A percentile compares a stretch with the other conserved stretches of the same genome.
phyloP scores from a whole-genome alignment of 176 grass and related monocot species.

The Eleusine indica region DNA sequence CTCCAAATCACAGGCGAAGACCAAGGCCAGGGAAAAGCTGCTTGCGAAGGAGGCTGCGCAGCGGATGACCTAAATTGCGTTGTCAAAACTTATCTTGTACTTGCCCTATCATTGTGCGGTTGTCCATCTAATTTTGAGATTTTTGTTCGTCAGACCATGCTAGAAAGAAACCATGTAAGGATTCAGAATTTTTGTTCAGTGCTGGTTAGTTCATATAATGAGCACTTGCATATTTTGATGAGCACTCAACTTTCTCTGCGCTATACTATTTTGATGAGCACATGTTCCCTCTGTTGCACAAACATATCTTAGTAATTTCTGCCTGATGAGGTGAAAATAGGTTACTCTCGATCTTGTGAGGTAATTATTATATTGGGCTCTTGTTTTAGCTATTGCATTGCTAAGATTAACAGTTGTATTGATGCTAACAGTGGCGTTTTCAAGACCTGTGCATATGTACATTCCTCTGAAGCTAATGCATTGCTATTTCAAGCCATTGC shows the following conservation, averaged over 20 bases:
- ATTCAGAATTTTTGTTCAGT: constrained; percentile 8
- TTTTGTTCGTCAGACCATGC: constrained; percentile 30
- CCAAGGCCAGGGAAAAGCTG: constrained; percentile 56
- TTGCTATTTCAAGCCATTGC: too few relatives aligned
- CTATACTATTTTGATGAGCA: neutral
- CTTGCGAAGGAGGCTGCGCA: constrained; percentile 51
- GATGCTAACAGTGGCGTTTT: too few relatives aligned
- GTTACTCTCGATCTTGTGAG: too few relatives aligned
- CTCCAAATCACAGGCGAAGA: constrained; percentile 56
- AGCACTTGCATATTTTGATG: neutral
- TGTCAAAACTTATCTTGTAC: constrained; percentile 24
- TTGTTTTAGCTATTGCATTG: too few relatives aligned
- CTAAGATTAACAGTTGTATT: too few relatives aligned
- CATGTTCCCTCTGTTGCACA: neutral
- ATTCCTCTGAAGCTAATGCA: too few relatives aligned
- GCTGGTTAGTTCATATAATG: constrained; percentile 4
- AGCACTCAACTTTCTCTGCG: neutral
- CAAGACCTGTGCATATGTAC: too few relatives aligned
- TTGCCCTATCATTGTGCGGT: constrained; percentile 9
- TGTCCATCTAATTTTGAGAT: constrained; percentile 34
- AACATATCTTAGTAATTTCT: neutral
- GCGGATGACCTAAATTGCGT: constrained; percentile 42
- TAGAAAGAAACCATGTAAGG: constrained; percentile 38
- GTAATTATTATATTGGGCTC: too few relatives aligned
- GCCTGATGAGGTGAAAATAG: too few relatives aligned